These are phyloP conservation scores for Chytriomyces confervae DNA, from an alignment of 192 early-diverging fungal species.

Conservation along the genomic window DNA sequence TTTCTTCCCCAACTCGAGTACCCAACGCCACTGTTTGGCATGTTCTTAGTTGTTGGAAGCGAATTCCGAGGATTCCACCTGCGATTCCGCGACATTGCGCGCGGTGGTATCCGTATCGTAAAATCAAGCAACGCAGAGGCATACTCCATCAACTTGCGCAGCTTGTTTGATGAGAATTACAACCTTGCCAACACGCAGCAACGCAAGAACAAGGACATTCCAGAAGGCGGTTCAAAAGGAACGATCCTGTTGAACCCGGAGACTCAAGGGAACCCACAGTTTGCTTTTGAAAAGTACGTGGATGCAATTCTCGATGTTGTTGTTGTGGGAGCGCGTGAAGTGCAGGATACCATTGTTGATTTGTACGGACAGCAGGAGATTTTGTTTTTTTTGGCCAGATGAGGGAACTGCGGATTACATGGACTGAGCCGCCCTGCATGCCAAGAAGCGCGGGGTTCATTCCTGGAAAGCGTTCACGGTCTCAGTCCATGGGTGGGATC, in stretches of 20 bases:
- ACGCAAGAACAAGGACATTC: conserved; percentile 99
- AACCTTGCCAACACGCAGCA: conserved; percentile 95
- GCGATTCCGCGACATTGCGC: conserved; percentile 96
- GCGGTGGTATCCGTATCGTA: conserved; percentile 98
- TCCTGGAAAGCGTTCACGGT: conserved; percentile 99
- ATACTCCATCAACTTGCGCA: conserved; percentile 96
- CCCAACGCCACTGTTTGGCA: conserved; percentile 85
- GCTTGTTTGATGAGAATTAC: conserved; percentile 98
- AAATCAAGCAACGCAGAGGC: conserved; percentile 94
- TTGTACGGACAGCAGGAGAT: conserved; percentile 91
- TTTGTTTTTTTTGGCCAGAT: conserved; percentile 99
- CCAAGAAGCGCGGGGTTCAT: conserved; percentile 76
- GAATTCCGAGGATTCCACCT: conserved; percentile 99
- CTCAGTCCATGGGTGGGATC: conserved; percentile 90
- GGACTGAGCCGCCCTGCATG: conserved; percentile 98
- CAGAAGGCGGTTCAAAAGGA: conserved; percentile 98
- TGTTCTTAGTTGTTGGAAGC: conserved; percentile 95
- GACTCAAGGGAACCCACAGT: conserved; percentile 90
- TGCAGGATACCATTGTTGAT: conserved; percentile 96
- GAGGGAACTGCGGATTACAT: conserved; percentile 98
- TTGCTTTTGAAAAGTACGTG: conserved; percentile 98
- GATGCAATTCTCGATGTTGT: conserved; percentile 94
- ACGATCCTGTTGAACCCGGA: conserved; percentile 93
- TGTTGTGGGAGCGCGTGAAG: conserved; percentile 85
- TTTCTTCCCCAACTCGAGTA: conserved; percentile 97